A percentile compares a stretch with the other conserved stretches of the same genome.
phyloP scores from a whole-genome alignment of 2,329 filamentous ascomycete genomes.

The Huntiella omanensis region DNA sequence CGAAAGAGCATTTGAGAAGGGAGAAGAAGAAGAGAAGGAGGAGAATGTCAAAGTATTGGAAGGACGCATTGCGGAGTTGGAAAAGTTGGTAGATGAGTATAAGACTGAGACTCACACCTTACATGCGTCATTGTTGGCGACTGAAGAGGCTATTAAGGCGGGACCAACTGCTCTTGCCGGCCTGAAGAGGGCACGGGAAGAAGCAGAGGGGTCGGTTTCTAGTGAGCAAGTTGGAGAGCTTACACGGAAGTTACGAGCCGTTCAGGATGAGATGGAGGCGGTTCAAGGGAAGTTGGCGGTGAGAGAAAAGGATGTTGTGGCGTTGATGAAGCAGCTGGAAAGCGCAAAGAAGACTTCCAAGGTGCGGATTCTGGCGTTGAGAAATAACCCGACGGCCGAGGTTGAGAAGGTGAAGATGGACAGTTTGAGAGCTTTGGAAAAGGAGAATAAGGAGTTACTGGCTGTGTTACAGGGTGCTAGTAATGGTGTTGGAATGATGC shows the following conservation, averaged over 20 bases:
- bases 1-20: slow-evolving; percentile 70
- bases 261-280: slow-evolving; percentile 58
- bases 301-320: slow-evolving; percentile 56
- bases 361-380: slow-evolving; percentile 68
- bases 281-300: slow-evolving; percentile 52
- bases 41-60: slow-evolving; percentile 19
- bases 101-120: slow-evolving; percentile 59
- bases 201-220: slow-evolving; percentile 30
- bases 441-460: slow-evolving; percentile 71
- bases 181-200: slow-evolving; percentile 42
- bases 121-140: slow-evolving; percentile 52
- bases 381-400: slow-evolving; percentile 80
- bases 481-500: slow-evolving; percentile 40
- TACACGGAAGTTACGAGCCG: slow-evolving; percentile 67
- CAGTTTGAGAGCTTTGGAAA: slow-evolving; percentile 57
- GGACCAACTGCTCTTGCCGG: slow-evolving; percentile 11
- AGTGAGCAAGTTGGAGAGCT: slow-evolving; percentile 65
- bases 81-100: slow-evolving; percentile 74
- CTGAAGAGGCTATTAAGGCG: slow-evolving; percentile 30
- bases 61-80: slow-evolving; percentile 55
- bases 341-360: slow-evolving; percentile 46
- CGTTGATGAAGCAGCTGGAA: slow-evolving; percentile 53
- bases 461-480: slow-evolving; percentile 37
- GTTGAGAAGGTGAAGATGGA: slow-evolving; percentile 67
- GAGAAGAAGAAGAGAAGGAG: slow-evolving; percentile 30